Evolutionary conservation across 2,329 filamentous ascomycete species (phyloP), one percentile per base, ranked within the genome.

Genomic region (Colletotrichum sp.): DNA sequence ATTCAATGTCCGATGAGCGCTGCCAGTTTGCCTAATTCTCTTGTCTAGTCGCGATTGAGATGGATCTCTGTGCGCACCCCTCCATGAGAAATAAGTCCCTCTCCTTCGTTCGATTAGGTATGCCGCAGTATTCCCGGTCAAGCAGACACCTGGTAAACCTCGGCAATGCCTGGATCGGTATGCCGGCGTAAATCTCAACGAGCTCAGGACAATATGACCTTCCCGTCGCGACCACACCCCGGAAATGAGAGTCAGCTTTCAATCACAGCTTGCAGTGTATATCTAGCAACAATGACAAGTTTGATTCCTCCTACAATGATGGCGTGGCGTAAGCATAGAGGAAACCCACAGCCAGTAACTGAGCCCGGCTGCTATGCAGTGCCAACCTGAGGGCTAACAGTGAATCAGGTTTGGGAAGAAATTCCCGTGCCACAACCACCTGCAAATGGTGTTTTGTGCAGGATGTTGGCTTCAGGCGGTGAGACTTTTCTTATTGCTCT

Each of bases 241-340:
- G 11, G 18, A 51, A n/a, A 51, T 51, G 43, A 51, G 43, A 51
- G 43, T 51, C 8, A 16, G 16, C 27, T 57, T 11, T 29, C 18
- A 59, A 59, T 59, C 24, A 24, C 21, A 38, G 31, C 43, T 33
- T 21, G 13, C 31, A 58, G 47, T 59, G 15, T 18, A 31, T 15
- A 29, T 43, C 43, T 18, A 65, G 24, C 31, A 33, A 62, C 27
- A 33, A 77, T 78, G 76, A 21, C 57, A 3, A 33, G 36, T 12
- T 5, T 57, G 16, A 66, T 79, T 12, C 78, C 79, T 9, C 59
- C 70, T 63, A 80, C 80, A 4, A 84, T 84, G 82, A 75, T 77
- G 61, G 82, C 81, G 1, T 84, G 82, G 82, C 78, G 80, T 51
- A 83, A 83, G 71, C 79, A 83, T 62, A 78, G 74, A 67, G 82